Evolutionary conservation across 176 grass and related monocot genomes (phyloP).

Genomic region (Cocos nucifera): DNA sequence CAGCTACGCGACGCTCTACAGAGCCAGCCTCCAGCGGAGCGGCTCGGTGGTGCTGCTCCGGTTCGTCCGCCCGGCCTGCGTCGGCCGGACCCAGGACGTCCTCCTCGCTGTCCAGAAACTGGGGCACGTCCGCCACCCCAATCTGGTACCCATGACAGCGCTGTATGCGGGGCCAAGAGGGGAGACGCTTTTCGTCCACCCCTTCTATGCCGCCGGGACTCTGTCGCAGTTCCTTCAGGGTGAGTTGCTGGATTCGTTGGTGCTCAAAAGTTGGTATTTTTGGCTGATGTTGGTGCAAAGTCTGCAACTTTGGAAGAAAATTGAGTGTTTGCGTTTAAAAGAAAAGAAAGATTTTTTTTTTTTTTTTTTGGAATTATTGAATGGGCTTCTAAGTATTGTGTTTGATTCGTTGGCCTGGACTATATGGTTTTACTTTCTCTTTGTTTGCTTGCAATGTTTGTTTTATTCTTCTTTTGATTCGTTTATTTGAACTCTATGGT

Average conservation of each 20-base stretch:
- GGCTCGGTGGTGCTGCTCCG: constrained; percentile 53
- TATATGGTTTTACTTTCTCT: no score
- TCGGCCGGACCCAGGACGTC: constrained; percentile 41
- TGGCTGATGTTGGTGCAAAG: no score
- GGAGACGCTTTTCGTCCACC: constrained; percentile 86
- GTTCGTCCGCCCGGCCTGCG: constrained; percentile 61
- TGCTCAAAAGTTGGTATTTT: no score
- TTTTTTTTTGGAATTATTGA: no score
- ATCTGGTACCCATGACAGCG: constrained; percentile 75
- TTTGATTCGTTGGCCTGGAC: no score
- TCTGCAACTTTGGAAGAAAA: no score
- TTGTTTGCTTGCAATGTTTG: no score
- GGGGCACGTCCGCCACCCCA: constrained; percentile 48
- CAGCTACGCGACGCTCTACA: constrained; percentile 70
- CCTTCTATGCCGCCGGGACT: constrained; percentile 65
- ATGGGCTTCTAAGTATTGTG: no score
- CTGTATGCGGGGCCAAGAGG: constrained; percentile 75
- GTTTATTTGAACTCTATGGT: no score
- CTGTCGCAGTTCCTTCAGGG: constrained; percentile 72
- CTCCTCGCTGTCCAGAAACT: constrained; percentile 33
- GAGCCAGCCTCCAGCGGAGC: constrained; percentile 47
- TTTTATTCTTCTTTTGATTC: no score
- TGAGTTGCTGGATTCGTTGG: background rate
- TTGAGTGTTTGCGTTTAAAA: no score
- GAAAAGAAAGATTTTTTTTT: no score